These are phyloP conservation scores for Suhomyces sp. DNA, from an alignment of 805 yeast species.

Conservation along the genomic window DNA sequence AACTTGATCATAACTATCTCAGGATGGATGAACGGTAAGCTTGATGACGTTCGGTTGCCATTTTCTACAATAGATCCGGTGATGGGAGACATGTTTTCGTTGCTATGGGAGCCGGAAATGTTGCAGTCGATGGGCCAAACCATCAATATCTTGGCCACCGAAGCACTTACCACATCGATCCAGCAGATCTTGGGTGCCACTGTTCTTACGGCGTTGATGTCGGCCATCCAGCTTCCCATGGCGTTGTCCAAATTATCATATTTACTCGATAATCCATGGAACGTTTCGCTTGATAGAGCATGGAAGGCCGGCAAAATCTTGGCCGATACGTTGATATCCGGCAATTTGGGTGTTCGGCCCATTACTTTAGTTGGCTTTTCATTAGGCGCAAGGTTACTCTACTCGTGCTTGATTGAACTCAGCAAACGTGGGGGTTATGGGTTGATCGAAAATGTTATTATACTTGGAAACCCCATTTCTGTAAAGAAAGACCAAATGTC, in stretches of 20 bases:
- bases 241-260: conserved; percentile 85
- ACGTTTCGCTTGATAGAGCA: conserved; percentile 92
- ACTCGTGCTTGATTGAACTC: conserved; percentile 82
- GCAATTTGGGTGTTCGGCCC: conserved; percentile 90
- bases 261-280: conserved; percentile 95
- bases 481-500: conserved; percentile 74
- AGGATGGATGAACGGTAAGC: conserved; percentile 96
- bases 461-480: conserved; percentile 88
- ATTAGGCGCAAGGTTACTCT: conserved; percentile 87
- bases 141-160: conserved; percentile 87
- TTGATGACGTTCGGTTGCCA: conserved; percentile 94
- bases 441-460: conserved; percentile 77
- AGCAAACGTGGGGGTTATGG: conserved; percentile 87
- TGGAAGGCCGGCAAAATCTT: conserved; percentile 92
- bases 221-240: conserved; percentile 92
- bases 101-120: conserved; percentile 98
- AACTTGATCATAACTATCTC: conserved; percentile 85
- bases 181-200: conserved; percentile 96
- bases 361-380: conserved; percentile 91
- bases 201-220: conserved; percentile 81
- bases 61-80: conserved; percentile 96
- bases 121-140: conserved; percentile 95
- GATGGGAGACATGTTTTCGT: conserved; percentile 92
- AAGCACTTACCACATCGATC: conserved; percentile 85
- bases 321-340: conserved; percentile 85